A percentile compares a stretch with the other conserved stretches of the same genome.
phyloP scores from a whole-genome alignment of 768 basidiomycete species.

The Vishniacozyma victoriae region DNA sequence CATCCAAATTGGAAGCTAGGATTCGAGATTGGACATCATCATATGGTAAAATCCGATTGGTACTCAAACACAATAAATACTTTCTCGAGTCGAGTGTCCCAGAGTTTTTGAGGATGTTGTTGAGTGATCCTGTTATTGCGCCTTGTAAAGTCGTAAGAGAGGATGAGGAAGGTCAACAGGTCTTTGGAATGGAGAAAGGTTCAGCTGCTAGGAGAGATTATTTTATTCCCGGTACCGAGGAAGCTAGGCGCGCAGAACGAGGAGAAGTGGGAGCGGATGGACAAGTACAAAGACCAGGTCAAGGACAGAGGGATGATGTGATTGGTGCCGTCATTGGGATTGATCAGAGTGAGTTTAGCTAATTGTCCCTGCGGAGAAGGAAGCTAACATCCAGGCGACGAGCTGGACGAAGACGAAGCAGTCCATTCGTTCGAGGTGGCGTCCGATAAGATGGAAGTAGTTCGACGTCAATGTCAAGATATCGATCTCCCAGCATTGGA shows the following conservation, averaged over 20 bases:
- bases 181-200: conserved; percentile 58
- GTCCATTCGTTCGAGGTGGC: conserved; percentile 96
- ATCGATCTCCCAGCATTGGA: conserved; percentile 97
- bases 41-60: conserved; percentile 97
- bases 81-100: conserved; percentile 94
- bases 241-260: conserved; percentile 47
- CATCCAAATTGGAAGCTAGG: conserved; percentile 73
- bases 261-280: conserved; percentile 48
- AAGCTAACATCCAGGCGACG: conserved; percentile 56
- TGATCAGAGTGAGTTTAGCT: conserved; percentile 62
- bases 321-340: conserved; percentile 96
- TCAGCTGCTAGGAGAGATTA: conserved; percentile 78
- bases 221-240: conserved; percentile 78
- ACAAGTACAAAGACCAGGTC: conserved; percentile 36
- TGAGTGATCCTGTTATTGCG: conserved; percentile 69
- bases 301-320: conserved; percentile 55
- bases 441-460: conserved; percentile 88
- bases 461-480: conserved; percentile 94
- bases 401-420: conserved; percentile 94
- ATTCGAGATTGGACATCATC: conserved; percentile 91
- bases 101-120: conserved; percentile 77
- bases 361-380: background rate
- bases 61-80: conserved; percentile 95
- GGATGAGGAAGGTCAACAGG: conserved; percentile 22
- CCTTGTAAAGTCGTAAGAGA: conserved; percentile 52